Evolutionary conservation across 768 basidiomycete species (phyloP), one percentile per base, ranked within the genome.

Genomic region (Lactarius hatsudake): DNA sequence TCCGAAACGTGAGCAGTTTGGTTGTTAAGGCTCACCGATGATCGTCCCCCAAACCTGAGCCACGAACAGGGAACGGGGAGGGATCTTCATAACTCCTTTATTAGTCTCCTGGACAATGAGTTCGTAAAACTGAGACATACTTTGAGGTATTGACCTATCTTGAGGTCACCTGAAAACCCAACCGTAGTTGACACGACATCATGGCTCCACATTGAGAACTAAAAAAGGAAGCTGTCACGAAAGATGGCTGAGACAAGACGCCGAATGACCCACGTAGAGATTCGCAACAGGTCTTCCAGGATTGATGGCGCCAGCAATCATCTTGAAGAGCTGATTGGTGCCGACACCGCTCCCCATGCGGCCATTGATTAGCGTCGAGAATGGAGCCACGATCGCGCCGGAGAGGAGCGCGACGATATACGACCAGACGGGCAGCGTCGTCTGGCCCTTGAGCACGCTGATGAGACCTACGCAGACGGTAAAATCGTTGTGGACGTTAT

Each of bases 201-300:
- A 69, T 87, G 85, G 71, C 85, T 86, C 86, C 86, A 87, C 84
- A 86, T 87, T 0, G 84, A 82, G 76, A 87, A 87, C 85, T 87
- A 53, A 10, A 10, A 40, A 17, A 34, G 8, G 17, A 8, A 38
- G 36, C 36, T 38, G 36, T 32, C 51, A 3, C 42, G 38, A 12
- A 53, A 32, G 43, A 30, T 2, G 10, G 30, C 7, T 0, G 48
- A 1, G 23, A 53, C 12, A 53, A 5, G 45, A 45, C 20, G 51
- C 15, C 6, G 2, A 28, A 15, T 17, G 28, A 43, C 30, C 59
- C 59, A 87, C 85, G 71, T 89, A 89, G 65, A 89, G 83, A 73
- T 89, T 90, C 1, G 87, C 87, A 5, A 88, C 84, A 0, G 87
- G 87, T 56, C 82, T 81, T 54, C 87, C 87, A 9, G 87, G 85